Evolutionary conservation across 177 flowering plant genomes (phyloP), one percentile per base, ranked within the genome.

Genomic region (Vitis hybrid): DNA sequence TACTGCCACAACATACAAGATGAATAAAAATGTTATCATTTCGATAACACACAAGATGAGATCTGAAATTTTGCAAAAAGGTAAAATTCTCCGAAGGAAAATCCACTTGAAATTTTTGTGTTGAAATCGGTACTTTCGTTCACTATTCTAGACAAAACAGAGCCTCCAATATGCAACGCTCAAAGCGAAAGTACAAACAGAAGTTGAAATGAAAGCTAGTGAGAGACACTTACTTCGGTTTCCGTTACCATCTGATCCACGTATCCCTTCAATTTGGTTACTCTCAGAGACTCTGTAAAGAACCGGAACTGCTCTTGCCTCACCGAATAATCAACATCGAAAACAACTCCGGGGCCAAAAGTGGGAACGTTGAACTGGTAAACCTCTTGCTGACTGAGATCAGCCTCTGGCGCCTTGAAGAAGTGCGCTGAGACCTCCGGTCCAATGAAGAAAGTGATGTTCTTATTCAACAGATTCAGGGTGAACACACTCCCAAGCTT

Each of bases 281-380:
- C 94, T 66, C 97, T 82, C 56, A 95, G 76, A 15, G 97, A 65
- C 88, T 95, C 98, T 0, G 99, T 95, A 69, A 95, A 95, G 83
- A 95, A 95, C 68, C 99, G 82, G 68, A 95, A 95, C 85, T 95
- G 99, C 80, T 95, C 99, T 74, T 93, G 98, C 70, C 99, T 72
- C 1, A 95, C 76, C 0, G 93, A 71, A 69, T 93, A 91, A 74
- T 95, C 98, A 17, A 95, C 99, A 78, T 95, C 99, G 69, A 95
- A 93, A 12, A 95, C 99, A 51, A 95, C 99, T 3, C 99, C 99
- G 3, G 97, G 99, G 4, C 99, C 99, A 71, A 95, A 95, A 6
- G 99, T 95, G 1, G 99, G 99, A 65, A 95, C 99, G 74, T 95
- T 95, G 81, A 93, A 95, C 72, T 85, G 94, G 76, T 95, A 95